A percentile compares a stretch with the other conserved stretches of the same genome.
These are phyloP conservation scores for Linanthus parryae DNA, from an alignment of 148 eudicot genomes.

Conservation along the genomic window DNA sequence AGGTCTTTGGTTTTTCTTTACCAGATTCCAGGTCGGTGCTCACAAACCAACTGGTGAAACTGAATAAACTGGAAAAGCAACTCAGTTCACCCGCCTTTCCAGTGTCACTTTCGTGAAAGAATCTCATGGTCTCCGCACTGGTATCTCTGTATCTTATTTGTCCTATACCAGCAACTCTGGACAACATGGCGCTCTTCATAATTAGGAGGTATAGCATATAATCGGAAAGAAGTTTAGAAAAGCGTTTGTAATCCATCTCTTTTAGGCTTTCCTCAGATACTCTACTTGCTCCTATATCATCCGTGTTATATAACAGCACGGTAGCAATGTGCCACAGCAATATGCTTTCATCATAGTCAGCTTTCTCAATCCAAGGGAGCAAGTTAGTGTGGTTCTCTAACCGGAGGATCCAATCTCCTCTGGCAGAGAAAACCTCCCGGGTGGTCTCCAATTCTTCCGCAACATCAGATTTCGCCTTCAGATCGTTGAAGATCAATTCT, in stretches of 20 bases:
- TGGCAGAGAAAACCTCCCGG: constrained; percentile 15
- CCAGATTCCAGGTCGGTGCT: too few species aligned
- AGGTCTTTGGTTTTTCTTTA: too few species aligned
- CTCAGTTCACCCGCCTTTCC: too few species aligned
- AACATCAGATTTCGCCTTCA: constrained; percentile 20
- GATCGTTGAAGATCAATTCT: too few species aligned
- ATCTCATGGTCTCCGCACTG: not conserved
- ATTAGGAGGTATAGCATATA: constrained; percentile 1
- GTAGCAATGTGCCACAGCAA: too few species aligned
- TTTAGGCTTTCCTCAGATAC: too few species aligned
- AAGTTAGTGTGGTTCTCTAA: constrained; percentile 4
- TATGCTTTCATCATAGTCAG: constrained; percentile 44
- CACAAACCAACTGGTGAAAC: too few species aligned
- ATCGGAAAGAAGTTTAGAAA: too few species aligned
- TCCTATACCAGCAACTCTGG: not conserved
- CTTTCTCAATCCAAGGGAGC: constrained; percentile 18
- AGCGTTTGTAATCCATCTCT: too few species aligned
- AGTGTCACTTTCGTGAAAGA: not conserved
- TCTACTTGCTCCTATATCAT: too few species aligned
- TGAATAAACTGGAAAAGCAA: too few species aligned
- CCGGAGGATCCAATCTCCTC: constrained; percentile 28
- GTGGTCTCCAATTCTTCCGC: constrained; percentile 28
- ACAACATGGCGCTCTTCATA: not conserved
- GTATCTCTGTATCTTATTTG: not conserved
- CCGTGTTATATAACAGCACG: constrained; percentile 16